Conservation (phyloP, 768 basidiomycete genomes). For the Suillus subalutaceus region DNA sequence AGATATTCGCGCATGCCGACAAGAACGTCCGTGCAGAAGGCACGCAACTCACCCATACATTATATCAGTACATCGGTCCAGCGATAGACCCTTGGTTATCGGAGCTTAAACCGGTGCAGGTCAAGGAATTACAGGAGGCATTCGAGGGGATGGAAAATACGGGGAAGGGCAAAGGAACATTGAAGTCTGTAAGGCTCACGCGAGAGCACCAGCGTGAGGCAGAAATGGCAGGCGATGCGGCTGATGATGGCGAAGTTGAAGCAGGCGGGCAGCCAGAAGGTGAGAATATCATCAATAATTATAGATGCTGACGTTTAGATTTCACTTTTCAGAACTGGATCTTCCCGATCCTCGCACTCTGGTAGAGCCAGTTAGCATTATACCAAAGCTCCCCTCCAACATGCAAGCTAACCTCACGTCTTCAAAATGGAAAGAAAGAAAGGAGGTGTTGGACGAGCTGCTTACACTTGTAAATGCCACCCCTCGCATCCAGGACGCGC, state of each 20-base stretch:
- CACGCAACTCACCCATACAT: conserved; percentile 64
- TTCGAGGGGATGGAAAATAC: conserved; percentile 84
- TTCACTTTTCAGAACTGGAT: conserved; percentile 43
- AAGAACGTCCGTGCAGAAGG: conserved; percentile 96
- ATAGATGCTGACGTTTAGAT: conserved; percentile 6
- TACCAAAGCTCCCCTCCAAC: conserved; percentile 72
- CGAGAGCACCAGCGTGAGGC: conserved; percentile 74
- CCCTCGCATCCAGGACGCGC: conserved; percentile 77
- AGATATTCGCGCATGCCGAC: conserved; percentile 93
- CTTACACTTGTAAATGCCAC: conserved; percentile 67
- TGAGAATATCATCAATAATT: conserved; percentile 26
- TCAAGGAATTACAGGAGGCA: conserved; percentile 91
- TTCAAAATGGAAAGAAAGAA: conserved; percentile 97
- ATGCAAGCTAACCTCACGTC: conserved; percentile 79
- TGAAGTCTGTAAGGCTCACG: conserved; percentile 82
- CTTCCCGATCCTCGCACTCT: conserved; percentile 77
- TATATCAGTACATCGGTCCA: conserved; percentile 88
- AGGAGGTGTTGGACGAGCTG: conserved; percentile 87
- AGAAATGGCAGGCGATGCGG: conserved; percentile 45
- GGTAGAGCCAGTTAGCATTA: conserved; percentile 80
- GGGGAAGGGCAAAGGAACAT: conserved; percentile 81
- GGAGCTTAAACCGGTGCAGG: conserved; percentile 95
- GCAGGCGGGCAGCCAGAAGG: conserved; percentile 59
- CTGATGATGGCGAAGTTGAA: conserved; percentile 36
- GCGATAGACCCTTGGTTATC: conserved; percentile 83